These are phyloP conservation scores for Saturnispora saitoi DNA, from an alignment of 805 yeast genomes.

Conservation along the genomic window DNA sequence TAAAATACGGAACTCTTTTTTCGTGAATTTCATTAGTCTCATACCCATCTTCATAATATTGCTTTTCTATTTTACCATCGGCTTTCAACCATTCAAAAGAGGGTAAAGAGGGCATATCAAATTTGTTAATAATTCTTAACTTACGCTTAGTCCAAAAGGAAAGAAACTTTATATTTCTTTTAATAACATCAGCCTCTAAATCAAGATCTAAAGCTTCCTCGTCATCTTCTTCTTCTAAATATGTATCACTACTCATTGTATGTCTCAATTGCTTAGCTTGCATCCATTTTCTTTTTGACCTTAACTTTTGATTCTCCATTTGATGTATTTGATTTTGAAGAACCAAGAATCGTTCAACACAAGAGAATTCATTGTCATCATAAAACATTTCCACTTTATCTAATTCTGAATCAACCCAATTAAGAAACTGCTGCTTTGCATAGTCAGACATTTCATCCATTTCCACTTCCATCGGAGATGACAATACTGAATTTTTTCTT, in stretches of 20 bases:
- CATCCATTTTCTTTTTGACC: constrained; percentile 17
- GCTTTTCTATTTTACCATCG: constrained; percentile 26
- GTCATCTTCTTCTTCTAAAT: constrained; percentile 10
- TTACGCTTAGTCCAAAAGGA: constrained; percentile 21
- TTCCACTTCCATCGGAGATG: constrained; percentile 15
- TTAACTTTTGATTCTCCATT: constrained; percentile 43
- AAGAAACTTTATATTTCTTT: constrained; percentile 14
- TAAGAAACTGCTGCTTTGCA: constrained; percentile 42
- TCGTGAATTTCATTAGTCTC: constrained; percentile 15
- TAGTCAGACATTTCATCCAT: constrained; percentile 27
- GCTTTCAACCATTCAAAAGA: constrained; percentile 27
- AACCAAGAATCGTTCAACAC: constrained; percentile 47
- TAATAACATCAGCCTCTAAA: constrained; percentile 9
- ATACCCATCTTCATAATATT: constrained; percentile 29
- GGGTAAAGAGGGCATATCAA: constrained; percentile 37
- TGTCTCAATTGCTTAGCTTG: constrained; percentile 10
- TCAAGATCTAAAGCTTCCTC: constrained; percentile 9
- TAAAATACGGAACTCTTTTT: constrained; percentile 42
- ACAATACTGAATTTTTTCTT: not conserved
- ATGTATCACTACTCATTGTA: constrained; percentile 9
- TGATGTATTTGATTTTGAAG: constrained; percentile 64
- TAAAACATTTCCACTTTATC: constrained; percentile 55
- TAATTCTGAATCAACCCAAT: constrained; percentile 61
- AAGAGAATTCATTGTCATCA: constrained; percentile 49
- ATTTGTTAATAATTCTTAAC: constrained; percentile 26